Evolutionary conservation across 805 yeast genomes (phyloP), one percentile per base, ranked within the genome.

Genomic region (Kazachstania psychrophila): DNA sequence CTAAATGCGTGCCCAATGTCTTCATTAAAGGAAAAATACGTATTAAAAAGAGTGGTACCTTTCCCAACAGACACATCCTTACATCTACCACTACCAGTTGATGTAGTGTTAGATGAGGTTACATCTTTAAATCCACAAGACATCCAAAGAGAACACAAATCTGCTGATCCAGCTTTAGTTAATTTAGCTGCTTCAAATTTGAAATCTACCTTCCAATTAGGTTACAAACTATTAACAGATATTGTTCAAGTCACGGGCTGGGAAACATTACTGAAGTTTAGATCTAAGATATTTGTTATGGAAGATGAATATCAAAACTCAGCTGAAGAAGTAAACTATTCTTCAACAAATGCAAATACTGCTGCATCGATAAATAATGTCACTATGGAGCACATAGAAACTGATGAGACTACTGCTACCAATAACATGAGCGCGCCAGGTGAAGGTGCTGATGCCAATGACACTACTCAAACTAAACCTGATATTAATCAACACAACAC

Each of bases 1-100:
- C 65, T 83, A 45, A 83, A 83, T 49, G 77, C 89, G 12, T 80
- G 88, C 51, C 94, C 94, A 17, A 80, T 83, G 86, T 49, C 64
- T 1, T 73, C 81, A 9, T 75, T 77, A 49, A 78, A 75, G 51
- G 92, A 82, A 47, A 72, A 72, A 43, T 81, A 66, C 53, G 65
- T 69, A 16, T 66, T 80, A 47, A 74, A 71, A 52, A 65, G 92
- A 49, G 69, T 78, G 4, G 72, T 73, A 9, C 71, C 74, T 19
- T 70, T 52, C 33, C 56, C 54, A 22, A 41, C 52, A 6, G 54
- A 52, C 23, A 28, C 43, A 11, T 46, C 53, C 28, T 59, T 83
- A 46, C 94, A 83, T 58, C 64, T 83, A 28, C 94, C 94, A 0
- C 64, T 79, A 28, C 92, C 94, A 3, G 64, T 70, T 23, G 92